phyloP scores from a whole-genome alignment of 768 basidiomycete species.

The Auricularia sp. region DNA sequence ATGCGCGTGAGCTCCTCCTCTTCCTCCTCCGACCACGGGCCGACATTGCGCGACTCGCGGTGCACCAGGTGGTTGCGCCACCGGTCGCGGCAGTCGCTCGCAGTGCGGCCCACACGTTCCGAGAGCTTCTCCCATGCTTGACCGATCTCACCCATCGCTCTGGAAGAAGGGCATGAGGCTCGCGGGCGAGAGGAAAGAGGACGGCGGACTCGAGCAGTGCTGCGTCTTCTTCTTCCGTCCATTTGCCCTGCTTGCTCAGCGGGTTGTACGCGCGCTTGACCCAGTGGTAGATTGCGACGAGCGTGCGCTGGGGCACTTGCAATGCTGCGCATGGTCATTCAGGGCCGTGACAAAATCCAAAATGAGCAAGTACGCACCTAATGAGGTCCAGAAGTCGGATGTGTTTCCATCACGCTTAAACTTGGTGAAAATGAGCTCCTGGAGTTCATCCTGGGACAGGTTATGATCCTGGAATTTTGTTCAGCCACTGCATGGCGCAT shows the following conservation, averaged over 20 bases:
- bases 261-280: conserved; percentile 64
- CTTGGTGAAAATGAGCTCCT: conserved; percentile 46
- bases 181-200: neutral
- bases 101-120: conserved; percentile 57
- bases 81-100: conserved; percentile 74
- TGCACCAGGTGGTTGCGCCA: conserved; percentile 75
- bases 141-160: conserved; percentile 59
- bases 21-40: conserved; percentile 72
- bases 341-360: neutral
- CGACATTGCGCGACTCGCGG: conserved; percentile 49
- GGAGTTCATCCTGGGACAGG: conserved; percentile 45
- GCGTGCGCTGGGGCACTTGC: conserved; percentile 64
- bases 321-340: conserved; percentile 34
- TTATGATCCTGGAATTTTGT: conserved; percentile 31
- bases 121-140: conserved; percentile 78
- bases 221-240: conserved; percentile 57
- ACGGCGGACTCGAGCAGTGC: conserved; percentile 46
- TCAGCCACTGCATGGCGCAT: no score
- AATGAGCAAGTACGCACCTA: conserved; percentile 52
- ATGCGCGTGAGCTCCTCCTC: conserved; percentile 65
- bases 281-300: conserved; percentile 78
- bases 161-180: conserved; percentile 19
- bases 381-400: conserved; percentile 59
- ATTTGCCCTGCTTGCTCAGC: conserved; percentile 55
- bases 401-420: conserved; percentile 49